Base-by-base conservation (phyloP, 306 rosid genomes). In the Vigna unguiculata region DNA sequence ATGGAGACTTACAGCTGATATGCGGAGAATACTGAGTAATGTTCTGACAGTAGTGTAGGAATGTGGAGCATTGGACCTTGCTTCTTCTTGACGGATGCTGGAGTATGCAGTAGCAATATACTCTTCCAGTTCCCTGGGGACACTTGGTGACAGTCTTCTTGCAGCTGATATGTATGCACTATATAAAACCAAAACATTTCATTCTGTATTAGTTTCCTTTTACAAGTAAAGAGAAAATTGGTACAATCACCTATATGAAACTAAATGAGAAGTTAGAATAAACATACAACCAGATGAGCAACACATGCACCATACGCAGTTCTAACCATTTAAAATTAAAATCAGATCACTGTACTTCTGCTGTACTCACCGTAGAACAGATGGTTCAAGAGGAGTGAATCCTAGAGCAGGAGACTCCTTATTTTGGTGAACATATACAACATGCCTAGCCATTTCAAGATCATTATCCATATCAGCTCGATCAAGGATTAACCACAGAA, bases 361-460 rank as follows among this genome's bases (percentile, higher is more conserved):
- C 41, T 72, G 17, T 58, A 15, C 67, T 68, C 85, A 96, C 99
- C 99, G 99, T 49, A 96, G 92, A 83, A 96, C 89, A 77, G 98
- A 89, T 77, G 99, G 88, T 9, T 96, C 99, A 64, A 96, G 99
- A 60, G 99, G 98, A 84, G 89, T 83, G 89, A 96, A 92, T 71
- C 97, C 98, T 73, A 92, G 89, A 32, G 99, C 90, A 0, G 97
- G 99, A 74, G 97, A 91, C 82, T 95, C 97, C 81, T 72, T 95
- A 73, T 90, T 89, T 86, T 92, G 98, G 86, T 96, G 99, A 63
- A 96, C 98, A 49, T 89, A 91, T 48, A 96, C 93, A 65, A 96
- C 62, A 83, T 96, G 98, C 86, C 97, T 96, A 75, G 99, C 99
- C 98, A 92, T 53, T 92, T 96, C 98, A 83, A 96, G 97, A 89